phyloP scores from a whole-genome alignment of 179 eudicot species.

The Silene coronaria region DNA sequence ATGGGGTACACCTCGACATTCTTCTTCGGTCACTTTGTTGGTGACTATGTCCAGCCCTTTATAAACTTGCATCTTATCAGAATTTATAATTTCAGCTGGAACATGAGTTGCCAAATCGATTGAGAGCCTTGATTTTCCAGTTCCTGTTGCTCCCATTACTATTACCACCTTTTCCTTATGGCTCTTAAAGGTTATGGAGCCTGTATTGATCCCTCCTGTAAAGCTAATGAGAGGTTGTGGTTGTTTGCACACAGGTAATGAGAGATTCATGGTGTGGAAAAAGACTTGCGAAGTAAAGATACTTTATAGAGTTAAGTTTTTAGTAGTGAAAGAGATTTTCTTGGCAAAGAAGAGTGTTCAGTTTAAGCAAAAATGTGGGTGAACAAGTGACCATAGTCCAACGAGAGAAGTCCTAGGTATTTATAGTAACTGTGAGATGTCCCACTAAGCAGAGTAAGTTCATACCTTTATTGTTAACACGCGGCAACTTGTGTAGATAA shows the following conservation, averaged over 20 bases:
- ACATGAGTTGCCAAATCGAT: conserved; percentile 27
- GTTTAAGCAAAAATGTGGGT: conserved; percentile 12
- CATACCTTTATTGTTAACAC: conserved; percentile 16
- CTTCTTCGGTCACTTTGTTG: conserved; percentile 36
- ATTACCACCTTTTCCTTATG: conserved; percentile 31
- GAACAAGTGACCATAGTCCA: conserved; percentile 13
- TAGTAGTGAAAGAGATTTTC: conserved; percentile 13
- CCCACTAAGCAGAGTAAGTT: conserved; percentile 17
- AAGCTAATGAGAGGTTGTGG: conserved; percentile 26
- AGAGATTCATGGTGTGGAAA: conserved; percentile 25
- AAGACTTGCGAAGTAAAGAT: conserved; percentile 9
- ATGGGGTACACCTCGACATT: conserved; percentile 29
- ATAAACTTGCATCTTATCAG: conserved; percentile 33
- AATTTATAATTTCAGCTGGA: conserved; percentile 29
- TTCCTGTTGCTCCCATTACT: conserved; percentile 39
- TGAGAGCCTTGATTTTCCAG: conserved; percentile 33
- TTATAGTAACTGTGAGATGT: conserved; percentile 19
- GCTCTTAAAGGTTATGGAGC: conserved; percentile 23
- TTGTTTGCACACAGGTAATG: conserved; percentile 28
- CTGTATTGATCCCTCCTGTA: conserved; percentile 29
- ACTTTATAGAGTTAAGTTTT: conserved; percentile 3
- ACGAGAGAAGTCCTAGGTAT: conserved; percentile 18
- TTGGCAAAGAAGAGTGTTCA: conserved; percentile 1
- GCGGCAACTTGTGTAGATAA: conserved; percentile 27
- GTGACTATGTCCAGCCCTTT: conserved; percentile 33